Base-by-base conservation (phyloP, 148 eudicot genomes). In the Bassia scoparia region DNA sequence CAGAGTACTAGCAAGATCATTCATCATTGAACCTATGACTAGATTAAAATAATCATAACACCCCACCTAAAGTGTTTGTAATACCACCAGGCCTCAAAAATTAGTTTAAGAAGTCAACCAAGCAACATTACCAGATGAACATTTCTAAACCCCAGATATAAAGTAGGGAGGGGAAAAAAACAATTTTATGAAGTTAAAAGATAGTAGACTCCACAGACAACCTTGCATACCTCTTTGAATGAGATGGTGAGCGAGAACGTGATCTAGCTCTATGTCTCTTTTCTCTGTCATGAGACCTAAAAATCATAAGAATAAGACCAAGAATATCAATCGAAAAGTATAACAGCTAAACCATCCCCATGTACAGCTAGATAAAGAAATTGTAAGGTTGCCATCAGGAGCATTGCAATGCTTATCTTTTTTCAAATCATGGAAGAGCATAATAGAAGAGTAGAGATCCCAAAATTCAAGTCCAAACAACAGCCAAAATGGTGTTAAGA, bases 201-300 rank as follows among this genome's bases (percentile, higher is more conserved):
- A 65, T 24, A 2, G 61, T 23, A 24, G 26, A 3, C 49, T 69
- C 24, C 14, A 20, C 29, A 61, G 23, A 5, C 11, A 61, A 52
- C 7, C 29, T 35, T 55, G 23, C 82, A 29, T 62, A 85, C 91
- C 87, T 84, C 85, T 71, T 85, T 23, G 89, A 81, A 66, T 46
- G 83, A 49, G 84, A 84, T 66, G 79, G 87, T 73, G 86, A 88
- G 55, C 79, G 81, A 67, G 88, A 78, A 52, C 79, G 72, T 48
- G 85, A 84, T 78, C 88, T 88, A 44, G 79, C 86, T 79, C 89
- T 85, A 71, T 86, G 81, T 63, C 79, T 84, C 75, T 83, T 86
- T 37, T 86, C 93, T 82, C 84, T 84, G 38, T 87, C 89, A 79
- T 82, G 80, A 30, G 76, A 75, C 87, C 97, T 85, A 86, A 76